phyloP scores from a whole-genome alignment of 768 basidiomycete genomes.

The Galerina marginata region DNA sequence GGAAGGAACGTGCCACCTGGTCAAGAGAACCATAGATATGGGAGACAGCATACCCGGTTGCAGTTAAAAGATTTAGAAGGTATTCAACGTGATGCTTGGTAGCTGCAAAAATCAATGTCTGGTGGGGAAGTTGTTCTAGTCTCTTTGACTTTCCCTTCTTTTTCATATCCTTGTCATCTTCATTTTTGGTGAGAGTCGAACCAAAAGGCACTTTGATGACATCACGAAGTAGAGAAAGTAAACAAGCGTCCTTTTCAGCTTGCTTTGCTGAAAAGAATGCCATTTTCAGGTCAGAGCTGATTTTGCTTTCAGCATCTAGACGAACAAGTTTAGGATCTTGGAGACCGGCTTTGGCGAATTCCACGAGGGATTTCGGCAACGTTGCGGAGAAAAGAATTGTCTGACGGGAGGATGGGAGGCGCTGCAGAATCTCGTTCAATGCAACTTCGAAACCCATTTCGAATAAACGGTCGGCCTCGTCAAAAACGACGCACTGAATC shows the following conservation, averaged over 20 bases:
- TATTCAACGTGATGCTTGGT: slow-evolving; percentile 99
- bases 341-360: slow-evolving; percentile 97
- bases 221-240: slow-evolving; percentile 84
- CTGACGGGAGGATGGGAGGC: slow-evolving; percentile 86
- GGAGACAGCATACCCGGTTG: slow-evolving; percentile 87
- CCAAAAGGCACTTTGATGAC: slow-evolving; percentile 82
- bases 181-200: slow-evolving; percentile 33
- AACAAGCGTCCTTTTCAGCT: slow-evolving; percentile 91
- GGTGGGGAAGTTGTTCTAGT: slow-evolving; percentile 67
- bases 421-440: slow-evolving; percentile 88
- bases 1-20: slow-evolving; percentile 84
- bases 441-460: slow-evolving; percentile 97
- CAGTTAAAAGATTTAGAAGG: slow-evolving; percentile 73
- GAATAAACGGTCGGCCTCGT: slow-evolving; percentile 98
- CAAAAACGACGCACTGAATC: slow-evolving; percentile 91
- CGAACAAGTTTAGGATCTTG: slow-evolving; percentile 93
- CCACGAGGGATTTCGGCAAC: slow-evolving; percentile 92
- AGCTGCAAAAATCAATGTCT: slow-evolving; percentile 93
- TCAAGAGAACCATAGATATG: slow-evolving; percentile 97
- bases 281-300: slow-evolving; percentile 92
- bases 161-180: slow-evolving; percentile 39
- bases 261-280: slow-evolving; percentile 93
- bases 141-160: slow-evolving; percentile 57
- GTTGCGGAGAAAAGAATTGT: slow-evolving; percentile 97
- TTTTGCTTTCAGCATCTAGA: slow-evolving; percentile 95